phyloP scores from a whole-genome alignment of 2,329 filamentous ascomycete species.

The Blastomyces silverae region DNA sequence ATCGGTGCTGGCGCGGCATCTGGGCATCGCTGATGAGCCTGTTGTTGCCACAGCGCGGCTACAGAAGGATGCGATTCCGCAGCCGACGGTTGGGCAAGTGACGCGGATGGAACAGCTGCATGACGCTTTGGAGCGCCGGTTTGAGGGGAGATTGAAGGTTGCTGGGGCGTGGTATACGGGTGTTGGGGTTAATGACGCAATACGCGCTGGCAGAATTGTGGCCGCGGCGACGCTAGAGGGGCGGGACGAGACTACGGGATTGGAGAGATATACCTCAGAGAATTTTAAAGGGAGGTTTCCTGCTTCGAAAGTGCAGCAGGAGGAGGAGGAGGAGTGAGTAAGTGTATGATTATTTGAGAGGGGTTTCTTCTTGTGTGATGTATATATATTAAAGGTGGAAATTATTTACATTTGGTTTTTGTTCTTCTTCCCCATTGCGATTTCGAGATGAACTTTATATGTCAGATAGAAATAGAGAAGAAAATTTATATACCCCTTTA shows the following conservation, averaged over 20 bases:
- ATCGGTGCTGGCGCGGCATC: constrained; percentile 62
- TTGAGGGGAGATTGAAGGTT: constrained; percentile 59
- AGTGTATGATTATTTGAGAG: background rate
- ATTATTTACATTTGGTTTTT: background rate
- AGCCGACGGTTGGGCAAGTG: constrained; percentile 76
- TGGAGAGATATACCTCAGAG: constrained; percentile 26
- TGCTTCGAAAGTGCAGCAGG: background rate
- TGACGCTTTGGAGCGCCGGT: constrained; percentile 49
- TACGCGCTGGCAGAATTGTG: constrained; percentile 52
- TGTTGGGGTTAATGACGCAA: constrained; percentile 49
- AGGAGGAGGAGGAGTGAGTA: background rate
- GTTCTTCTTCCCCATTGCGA: background rate
- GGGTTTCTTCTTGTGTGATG: background rate
- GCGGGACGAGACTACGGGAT: constrained; percentile 32
- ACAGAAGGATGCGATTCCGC: constrained; percentile 73
- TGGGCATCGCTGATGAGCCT: constrained; percentile 61
- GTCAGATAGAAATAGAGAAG: background rate
- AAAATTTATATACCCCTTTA: background rate
- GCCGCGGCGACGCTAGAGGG: constrained; percentile 28
- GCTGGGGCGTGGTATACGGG: constrained; percentile 49
- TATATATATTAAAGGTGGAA: constrained; percentile 2
- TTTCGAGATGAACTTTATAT: background rate
- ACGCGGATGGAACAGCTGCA: constrained; percentile 54
- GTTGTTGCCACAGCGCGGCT: constrained; percentile 55
- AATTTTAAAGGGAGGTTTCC: constrained; percentile 5